These are phyloP conservation scores for Diospyros lotus DNA, from an alignment of 148 eudicot species.

Conservation along the genomic window DNA sequence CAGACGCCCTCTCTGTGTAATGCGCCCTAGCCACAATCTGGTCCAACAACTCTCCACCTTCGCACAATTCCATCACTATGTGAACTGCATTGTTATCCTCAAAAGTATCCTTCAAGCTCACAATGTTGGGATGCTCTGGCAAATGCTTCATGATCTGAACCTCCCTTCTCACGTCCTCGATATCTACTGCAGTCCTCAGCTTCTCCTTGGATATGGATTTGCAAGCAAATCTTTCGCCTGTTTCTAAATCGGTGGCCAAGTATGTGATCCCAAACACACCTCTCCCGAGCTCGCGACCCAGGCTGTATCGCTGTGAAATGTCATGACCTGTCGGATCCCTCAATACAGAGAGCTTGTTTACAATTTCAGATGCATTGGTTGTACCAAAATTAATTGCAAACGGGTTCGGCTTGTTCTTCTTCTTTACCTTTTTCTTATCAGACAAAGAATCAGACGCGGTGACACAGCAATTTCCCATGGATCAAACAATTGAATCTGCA, in stretches of 20 bases:
- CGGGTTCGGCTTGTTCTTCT: slow-evolving; percentile 33
- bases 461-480: slow-evolving; percentile 18
- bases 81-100: slow-evolving; percentile 54
- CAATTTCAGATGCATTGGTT: slow-evolving; percentile 17
- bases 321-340: slow-evolving; percentile 43
- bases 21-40: slow-evolving; percentile 58
- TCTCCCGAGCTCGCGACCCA: slow-evolving; percentile 49
- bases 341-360: slow-evolving; percentile 32
- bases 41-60: slow-evolving; percentile 57
- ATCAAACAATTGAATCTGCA: slow-evolving; percentile 12
- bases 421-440: slow-evolving; percentile 22
- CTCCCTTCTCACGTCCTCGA: slow-evolving; percentile 57
- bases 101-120: slow-evolving; percentile 39
- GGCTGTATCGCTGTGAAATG: slow-evolving; percentile 28
- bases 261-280: slow-evolving; percentile 55
- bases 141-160: slow-evolving; percentile 55
- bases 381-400: slow-evolving; percentile 35
- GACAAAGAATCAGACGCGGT: slow-evolving; percentile 9
- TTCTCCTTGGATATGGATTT: slow-evolving; percentile 51
- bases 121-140: slow-evolving; percentile 49
- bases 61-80: slow-evolving; percentile 58
- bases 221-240: slow-evolving; percentile 42
- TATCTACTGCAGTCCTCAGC: slow-evolving; percentile 46
- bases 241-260: slow-evolving; percentile 37
- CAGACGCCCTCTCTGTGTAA: slow-evolving; percentile 56